Evolutionary conservation across 164 flowering plant species (phyloP).

Genomic region (Piper longum): DNA sequence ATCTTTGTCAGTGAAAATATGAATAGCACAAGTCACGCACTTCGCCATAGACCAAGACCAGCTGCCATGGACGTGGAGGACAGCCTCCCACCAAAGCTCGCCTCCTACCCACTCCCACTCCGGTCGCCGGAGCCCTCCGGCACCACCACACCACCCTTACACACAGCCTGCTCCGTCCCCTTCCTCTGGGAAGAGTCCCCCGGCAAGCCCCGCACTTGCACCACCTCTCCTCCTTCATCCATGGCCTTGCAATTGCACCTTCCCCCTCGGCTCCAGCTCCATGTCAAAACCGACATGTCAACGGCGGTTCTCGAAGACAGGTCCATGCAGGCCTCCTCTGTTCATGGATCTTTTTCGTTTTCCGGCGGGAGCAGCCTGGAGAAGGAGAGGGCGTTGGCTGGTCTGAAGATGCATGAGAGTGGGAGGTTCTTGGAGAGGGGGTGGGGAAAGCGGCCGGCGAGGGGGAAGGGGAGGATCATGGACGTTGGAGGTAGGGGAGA

Average conservation of each 20-base stretch:
- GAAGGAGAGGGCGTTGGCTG: slow-evolving; percentile 21
- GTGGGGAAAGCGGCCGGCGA: not conserved
- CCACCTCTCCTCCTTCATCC: not conserved
- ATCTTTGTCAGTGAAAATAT: too few species aligned
- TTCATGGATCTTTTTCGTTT: slow-evolving; percentile 15
- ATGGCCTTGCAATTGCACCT: slow-evolving; percentile 27
- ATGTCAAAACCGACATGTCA: slow-evolving; percentile 21
- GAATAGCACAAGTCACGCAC: not conserved
- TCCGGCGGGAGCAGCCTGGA: slow-evolving; percentile 3
- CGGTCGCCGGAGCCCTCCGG: slow-evolving; percentile 29
- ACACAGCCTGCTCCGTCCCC: slow-evolving; percentile 38
- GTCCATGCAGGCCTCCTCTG: slow-evolving; percentile 32
- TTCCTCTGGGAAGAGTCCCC: slow-evolving; percentile 83
- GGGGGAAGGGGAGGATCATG: not conserved
- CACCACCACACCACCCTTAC: slow-evolving; percentile 44
- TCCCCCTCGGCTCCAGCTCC: slow-evolving; percentile 46
- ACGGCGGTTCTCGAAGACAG: slow-evolving; percentile 44
- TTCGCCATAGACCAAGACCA: too few species aligned
- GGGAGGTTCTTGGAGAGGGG: slow-evolving; percentile 13
- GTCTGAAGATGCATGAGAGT: slow-evolving; percentile 6
- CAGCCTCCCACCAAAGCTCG: slow-evolving; percentile 34
- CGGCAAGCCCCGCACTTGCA: slow-evolving; percentile 39
- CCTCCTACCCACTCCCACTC: slow-evolving; percentile 29
- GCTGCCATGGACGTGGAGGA: not conserved
- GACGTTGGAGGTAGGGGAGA: not conserved